A percentile compares a stretch with the other conserved stretches of the same genome.
These are phyloP conservation scores for Cupressus sempervirens DNA, from an alignment of 75 land plant species.

Conservation along the genomic window DNA sequence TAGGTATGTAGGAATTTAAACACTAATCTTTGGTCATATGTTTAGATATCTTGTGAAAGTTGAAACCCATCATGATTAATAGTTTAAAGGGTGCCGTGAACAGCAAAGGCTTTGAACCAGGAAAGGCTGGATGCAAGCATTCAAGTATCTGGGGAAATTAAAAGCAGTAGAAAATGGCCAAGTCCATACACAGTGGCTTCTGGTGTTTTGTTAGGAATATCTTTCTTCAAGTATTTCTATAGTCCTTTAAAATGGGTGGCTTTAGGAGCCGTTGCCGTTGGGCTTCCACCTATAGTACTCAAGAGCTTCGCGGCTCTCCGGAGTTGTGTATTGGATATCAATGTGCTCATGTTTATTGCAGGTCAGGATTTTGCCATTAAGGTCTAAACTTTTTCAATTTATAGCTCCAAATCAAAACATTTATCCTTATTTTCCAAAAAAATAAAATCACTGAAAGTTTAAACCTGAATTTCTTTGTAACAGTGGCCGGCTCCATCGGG, in stretches of 20 bases:
- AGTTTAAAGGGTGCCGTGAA: not conserved
- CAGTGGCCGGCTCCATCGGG: slow-evolving; percentile 78
- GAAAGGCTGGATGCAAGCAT: slow-evolving; percentile 82
- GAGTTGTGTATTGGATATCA: slow-evolving; percentile 59
- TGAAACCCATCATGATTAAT: not conserved
- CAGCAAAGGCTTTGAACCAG: slow-evolving; percentile 76
- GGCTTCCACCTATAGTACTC: slow-evolving; percentile 50
- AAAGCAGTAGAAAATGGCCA: slow-evolving; percentile 60
- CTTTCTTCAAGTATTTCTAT: slow-evolving; percentile 52
- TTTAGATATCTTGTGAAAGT: not conserved
- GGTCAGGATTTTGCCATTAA: slow-evolving; percentile 20
- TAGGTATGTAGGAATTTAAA: slow-evolving; percentile 33
- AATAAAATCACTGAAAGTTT: not conserved
- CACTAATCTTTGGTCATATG: not conserved
- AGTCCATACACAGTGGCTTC: slow-evolving; percentile 61
- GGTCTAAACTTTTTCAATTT: too few species aligned
- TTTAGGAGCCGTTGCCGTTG: slow-evolving; percentile 63
- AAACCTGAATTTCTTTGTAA: not conserved
- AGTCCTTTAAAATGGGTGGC: slow-evolving; percentile 75
- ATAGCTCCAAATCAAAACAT: too few species aligned
- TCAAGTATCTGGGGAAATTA: slow-evolving; percentile 37
- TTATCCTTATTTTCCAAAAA: too few species aligned
- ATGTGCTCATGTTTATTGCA: slow-evolving; percentile 78
- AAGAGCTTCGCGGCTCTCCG: slow-evolving; percentile 43
- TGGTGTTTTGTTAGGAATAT: slow-evolving; percentile 42